A percentile compares a stretch with the other conserved stretches of the same genome.
phyloP scores from a whole-genome alignment of 2,329 filamentous ascomycete species.

The Trichoderma sp. region DNA sequence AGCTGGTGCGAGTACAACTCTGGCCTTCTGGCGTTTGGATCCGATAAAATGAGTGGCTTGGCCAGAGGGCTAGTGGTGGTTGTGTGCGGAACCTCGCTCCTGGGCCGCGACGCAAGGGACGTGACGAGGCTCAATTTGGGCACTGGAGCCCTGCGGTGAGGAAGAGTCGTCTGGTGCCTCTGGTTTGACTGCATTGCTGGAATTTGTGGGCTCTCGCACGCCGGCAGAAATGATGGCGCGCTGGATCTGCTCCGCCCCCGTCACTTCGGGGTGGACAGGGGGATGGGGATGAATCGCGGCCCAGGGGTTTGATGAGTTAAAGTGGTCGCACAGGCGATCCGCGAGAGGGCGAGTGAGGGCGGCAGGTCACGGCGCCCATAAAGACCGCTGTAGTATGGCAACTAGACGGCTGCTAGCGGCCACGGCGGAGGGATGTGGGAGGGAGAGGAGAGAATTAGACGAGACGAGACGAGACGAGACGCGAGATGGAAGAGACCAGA shows the following conservation, averaged over 20 bases:
- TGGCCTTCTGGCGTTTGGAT: constrained; percentile 18
- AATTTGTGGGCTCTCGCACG: constrained; percentile 17
- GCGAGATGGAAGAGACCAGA: not conserved
- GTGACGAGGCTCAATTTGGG: constrained; percentile 25
- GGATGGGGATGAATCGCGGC: constrained; percentile 4
- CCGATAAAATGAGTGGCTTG: constrained; percentile 27
- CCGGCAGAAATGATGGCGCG: constrained; percentile 20
- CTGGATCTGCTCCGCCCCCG: constrained; percentile 25
- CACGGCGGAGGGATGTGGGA: not conserved
- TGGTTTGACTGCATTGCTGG: constrained; percentile 17
- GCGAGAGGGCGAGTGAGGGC: not conserved
- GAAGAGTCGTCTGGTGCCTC: constrained; percentile 11
- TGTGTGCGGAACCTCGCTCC: constrained; percentile 22
- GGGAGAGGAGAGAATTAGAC: not conserved
- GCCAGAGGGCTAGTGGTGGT: constrained; percentile 22
- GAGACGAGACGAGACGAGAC: not conserved
- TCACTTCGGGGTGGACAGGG: constrained; percentile 16
- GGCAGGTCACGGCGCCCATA: not conserved
- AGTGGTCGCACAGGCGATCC: not conserved
- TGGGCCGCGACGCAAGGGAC: constrained; percentile 26
- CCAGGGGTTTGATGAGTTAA: not conserved
- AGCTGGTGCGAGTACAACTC: constrained; percentile 20
- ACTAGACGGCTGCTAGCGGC: not conserved
- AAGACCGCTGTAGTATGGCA: not conserved
- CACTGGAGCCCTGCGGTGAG: constrained; percentile 15